Conservation (phyloP, 306 rosid species). For the Carpinus viminea region DNA sequence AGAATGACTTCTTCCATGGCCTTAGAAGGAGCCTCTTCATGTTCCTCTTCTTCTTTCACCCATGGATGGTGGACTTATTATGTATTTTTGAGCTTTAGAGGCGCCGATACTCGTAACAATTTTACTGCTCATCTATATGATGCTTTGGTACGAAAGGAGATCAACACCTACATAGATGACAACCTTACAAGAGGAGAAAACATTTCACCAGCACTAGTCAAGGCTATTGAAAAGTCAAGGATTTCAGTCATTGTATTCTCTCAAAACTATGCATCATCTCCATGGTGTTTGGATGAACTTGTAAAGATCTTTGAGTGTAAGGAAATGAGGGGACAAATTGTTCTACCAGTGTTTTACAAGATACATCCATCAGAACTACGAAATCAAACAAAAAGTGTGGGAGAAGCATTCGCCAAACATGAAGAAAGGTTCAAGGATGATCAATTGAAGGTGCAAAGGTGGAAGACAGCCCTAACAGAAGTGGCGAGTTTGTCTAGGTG, state of each 20-base stretch:
- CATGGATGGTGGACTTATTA: constrained; percentile 4
- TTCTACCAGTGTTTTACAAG: too few relatives aligned
- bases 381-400: not conserved
- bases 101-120: too few relatives aligned
- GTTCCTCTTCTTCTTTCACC: too few relatives aligned
- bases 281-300: not conserved
- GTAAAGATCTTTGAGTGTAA: not conserved
- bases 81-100: constrained; percentile 28
- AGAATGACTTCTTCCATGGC: too few relatives aligned
- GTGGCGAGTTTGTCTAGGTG: constrained; percentile 23
- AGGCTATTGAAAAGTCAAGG: constrained; percentile 13
- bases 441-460: constrained; percentile 12
- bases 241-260: constrained; percentile 25
- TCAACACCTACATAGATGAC: not conserved
- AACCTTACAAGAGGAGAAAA: too few relatives aligned
- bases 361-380: too few relatives aligned
- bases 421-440: constrained; percentile 16
- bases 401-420: not conserved
- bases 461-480: not conserved
- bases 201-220: too few relatives aligned
- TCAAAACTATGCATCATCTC: constrained; percentile 16
- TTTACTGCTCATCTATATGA: too few relatives aligned
- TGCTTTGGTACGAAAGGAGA: too few relatives aligned
- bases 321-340: not conserved
- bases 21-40: too few relatives aligned